Base-by-base conservation (phyloP, 148 eudicot genomes). In the Fagopyrum homotropicum region DNA sequence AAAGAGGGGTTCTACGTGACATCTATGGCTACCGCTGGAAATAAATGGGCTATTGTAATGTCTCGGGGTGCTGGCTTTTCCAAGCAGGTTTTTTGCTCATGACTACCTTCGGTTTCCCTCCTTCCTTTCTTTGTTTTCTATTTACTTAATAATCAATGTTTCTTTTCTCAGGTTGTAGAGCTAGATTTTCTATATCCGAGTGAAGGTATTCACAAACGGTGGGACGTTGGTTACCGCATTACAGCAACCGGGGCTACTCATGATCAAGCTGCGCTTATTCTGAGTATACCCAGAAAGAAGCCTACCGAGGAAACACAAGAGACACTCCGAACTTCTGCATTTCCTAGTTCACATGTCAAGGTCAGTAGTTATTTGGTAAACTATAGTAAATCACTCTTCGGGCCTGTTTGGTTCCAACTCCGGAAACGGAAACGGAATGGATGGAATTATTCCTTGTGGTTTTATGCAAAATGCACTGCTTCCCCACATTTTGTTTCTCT, bases 21-120 rank as follows among this genome's bases (percentile, higher is more conserved):
- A 77, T 79, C 98, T 66, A 94, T 94, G 98, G 96, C 93, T 55
- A 94, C 98, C 45, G 90, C 98, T 49, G 96, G 89, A 74, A 86
- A 80, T 79, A 82, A 89, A 82, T 94, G 98, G 98, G 98, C 88
- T 57, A 83, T 94, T 83, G 96, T 91, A n/a, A 91, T 94, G 98
- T 94, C 98, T 72, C 97, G 97, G 60, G 96, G 96, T 17, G 85
- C 96, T 15, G 96, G 96, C 71, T 90, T 80, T 70, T 80, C 92
- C 60, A 93, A 94, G 45, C 98, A 94, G 97, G 98, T 91, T 54
- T 63, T 22, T 12, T 14, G 26, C 50, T 6, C 12, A 35, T 35
- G 40, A 35, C 2, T 35, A 35, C 40, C 26, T 22, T 35, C 40
- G 2, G 40, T 35, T 35, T 35, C 40, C 40, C 40, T 35, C 40